Conservation (phyloP, 345 rosid species). For the Acer negundo region DNA sequence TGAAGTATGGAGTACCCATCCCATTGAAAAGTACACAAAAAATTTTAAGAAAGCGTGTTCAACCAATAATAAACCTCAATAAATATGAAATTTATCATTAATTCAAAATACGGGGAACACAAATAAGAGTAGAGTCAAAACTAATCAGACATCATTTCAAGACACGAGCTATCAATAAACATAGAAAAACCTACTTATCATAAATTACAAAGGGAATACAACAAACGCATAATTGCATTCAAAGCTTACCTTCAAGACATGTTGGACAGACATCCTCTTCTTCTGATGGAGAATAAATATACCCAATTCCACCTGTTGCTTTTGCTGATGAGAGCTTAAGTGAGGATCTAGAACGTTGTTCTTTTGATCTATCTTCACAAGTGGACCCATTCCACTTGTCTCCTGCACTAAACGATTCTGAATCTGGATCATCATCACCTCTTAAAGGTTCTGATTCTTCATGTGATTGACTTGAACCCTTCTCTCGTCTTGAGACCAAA, state of each 20-base stretch:
- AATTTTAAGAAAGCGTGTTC: neutral
- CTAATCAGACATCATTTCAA: constrained; percentile 1
- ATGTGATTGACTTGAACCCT: constrained; percentile 83
- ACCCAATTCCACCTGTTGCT: constrained; percentile 42
- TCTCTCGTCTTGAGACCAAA: constrained; percentile 70
- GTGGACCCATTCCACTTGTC: constrained; percentile 66
- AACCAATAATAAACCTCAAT: neutral
- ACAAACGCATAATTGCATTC: constrained; percentile 8
- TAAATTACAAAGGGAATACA: neutral
- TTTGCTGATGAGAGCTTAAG: constrained; percentile 53
- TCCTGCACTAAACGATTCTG: constrained; percentile 56
- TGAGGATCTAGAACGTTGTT: constrained; percentile 52
- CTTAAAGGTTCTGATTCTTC: constrained; percentile 87
- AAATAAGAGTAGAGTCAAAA: constrained; percentile 8
- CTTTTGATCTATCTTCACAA: constrained; percentile 66
- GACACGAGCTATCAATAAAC: neutral
- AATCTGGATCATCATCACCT: constrained; percentile 53
- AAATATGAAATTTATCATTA: neutral
- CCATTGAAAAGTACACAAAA: neutral
- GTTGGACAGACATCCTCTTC: constrained; percentile 98
- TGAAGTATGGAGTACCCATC: neutral
- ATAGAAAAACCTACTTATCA: neutral
- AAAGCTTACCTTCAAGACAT: constrained; percentile 85
- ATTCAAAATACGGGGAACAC: neutral
- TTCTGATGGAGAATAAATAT: constrained; percentile 56